Evolutionary conservation across 2,329 filamentous ascomycete species (phyloP), one percentile per base, ranked within the genome.

Genomic region (Ceratocystis huliohia): DNA sequence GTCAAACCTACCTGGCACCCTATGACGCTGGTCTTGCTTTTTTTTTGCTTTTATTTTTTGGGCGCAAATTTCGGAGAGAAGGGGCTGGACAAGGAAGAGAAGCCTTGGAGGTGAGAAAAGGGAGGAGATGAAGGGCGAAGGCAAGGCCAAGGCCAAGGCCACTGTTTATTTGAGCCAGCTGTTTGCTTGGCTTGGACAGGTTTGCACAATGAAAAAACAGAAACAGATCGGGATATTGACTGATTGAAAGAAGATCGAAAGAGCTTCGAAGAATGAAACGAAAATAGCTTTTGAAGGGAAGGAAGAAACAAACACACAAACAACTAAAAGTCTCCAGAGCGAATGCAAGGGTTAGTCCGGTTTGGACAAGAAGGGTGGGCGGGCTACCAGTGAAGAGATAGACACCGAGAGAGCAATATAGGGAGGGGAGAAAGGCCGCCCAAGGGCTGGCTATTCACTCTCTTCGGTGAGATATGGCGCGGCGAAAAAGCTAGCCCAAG

Each of bases 71-170:
- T 56, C n/a, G 50, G 50, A 25, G 46, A 10, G 48, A 22, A 22
- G 20, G 48, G 22, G 48, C 25, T 50, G 10, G 20, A 50, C 53
- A 57, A 30, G 22, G 53, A 57, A 8, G 53, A 25, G 15, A 57
- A 57, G 6, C 22, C 13, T 33, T 22, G 10, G 8, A 7, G 10
- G 13, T 5, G 61, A 65, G 65, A 67, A 68, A 71, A 70, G 70
- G 70, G 69, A 70, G 70, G 65, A 64, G 37, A 62, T 28, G 50
- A 66, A 61, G 44, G 48, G 37, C 68, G 65, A 68, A 68, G 68
- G 65, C 68, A 69, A 65, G 67, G 56, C 66, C 64, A 67, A 68
- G 67, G 68, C 64, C 68, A 69, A 65, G 67, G 59, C 66, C 64
- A 67, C 68, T 68, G 69, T 56, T 63, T 57, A 15, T n/a, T 30